phyloP scores from a whole-genome alignment of 257 asterid genomes.

The Nicotiana knightiana region DNA sequence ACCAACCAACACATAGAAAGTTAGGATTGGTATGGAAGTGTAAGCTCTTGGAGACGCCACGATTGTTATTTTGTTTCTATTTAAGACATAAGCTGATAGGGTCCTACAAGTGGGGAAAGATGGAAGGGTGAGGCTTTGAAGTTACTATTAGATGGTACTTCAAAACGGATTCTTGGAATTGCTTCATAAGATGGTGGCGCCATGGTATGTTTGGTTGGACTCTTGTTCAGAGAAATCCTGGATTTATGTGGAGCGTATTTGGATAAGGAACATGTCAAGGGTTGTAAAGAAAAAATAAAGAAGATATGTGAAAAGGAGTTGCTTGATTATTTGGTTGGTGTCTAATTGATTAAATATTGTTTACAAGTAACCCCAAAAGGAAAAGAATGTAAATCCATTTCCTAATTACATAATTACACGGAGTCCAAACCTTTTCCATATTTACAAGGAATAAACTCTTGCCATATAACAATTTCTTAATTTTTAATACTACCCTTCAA shows the following conservation, averaged over 20 bases:
- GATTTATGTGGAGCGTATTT: not conserved
- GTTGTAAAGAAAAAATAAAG: not conserved
- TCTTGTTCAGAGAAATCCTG: not conserved
- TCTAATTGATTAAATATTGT: too few species aligned
- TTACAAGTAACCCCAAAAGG: too few species aligned
- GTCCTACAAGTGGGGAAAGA: not conserved
- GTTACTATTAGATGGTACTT: not conserved
- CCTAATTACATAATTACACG: too few species aligned
- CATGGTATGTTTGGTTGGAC: not conserved
- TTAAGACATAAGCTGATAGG: not conserved
- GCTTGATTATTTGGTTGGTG: not conserved
- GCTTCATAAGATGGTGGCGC: not conserved
- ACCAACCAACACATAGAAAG: not conserved
- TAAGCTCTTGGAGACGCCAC: not conserved
- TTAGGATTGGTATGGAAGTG: not conserved
- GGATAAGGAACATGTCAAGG: not conserved
- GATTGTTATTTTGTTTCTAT: not conserved
- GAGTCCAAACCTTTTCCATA: not conserved
- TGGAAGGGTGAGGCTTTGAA: not conserved
- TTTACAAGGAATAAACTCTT: not conserved
- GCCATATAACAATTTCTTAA: not conserved
- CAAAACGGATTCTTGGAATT: not conserved
- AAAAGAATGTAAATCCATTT: too few species aligned
- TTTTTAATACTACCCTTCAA: not conserved
- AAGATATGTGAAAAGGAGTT: not conserved